Conservation (phyloP, 2,329 filamentous ascomycete species). For the Arthrobotrys sinensis region DNA sequence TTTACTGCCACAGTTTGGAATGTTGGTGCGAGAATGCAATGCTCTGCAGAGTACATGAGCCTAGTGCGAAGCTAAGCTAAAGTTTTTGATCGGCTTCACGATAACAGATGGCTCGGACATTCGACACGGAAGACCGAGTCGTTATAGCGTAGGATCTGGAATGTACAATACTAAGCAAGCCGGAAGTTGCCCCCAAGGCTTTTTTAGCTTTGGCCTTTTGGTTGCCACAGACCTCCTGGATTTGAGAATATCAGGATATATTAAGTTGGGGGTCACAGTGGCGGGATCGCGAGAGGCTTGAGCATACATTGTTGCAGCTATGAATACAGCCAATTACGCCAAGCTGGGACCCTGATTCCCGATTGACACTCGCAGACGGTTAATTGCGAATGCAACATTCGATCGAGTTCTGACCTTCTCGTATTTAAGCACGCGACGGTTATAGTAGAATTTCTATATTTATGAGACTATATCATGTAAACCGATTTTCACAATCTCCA, state of each 20-base stretch:
- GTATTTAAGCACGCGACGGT: neutral
- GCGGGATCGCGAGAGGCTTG: constrained; percentile 4
- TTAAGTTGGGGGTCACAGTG: constrained; percentile 29
- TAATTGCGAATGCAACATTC: constrained; percentile 17
- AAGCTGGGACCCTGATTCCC: neutral
- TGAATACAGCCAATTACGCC: neutral
- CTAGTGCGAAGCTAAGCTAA: neutral
- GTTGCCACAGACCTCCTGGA: constrained; percentile 22
- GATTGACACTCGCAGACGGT: neutral
- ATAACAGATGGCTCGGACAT: constrained; percentile 2
- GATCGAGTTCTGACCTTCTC: neutral
- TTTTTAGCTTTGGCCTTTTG: neutral
- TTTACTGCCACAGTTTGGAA: neutral
- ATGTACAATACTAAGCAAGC: neutral
- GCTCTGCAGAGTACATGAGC: constrained; percentile 15
- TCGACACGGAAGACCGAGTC: neutral
- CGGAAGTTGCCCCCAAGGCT: neutral
- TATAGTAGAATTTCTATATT: neutral
- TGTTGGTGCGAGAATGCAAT: constrained; percentile 10
- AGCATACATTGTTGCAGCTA: neutral
- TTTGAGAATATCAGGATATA: constrained; percentile 2
- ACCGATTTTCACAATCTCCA: neutral
- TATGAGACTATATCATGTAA: neutral
- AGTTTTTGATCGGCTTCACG: neutral
- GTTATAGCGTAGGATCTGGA: neutral